Conservation (phyloP, 306 rosid genomes). For the Citrullus colocynthis region DNA sequence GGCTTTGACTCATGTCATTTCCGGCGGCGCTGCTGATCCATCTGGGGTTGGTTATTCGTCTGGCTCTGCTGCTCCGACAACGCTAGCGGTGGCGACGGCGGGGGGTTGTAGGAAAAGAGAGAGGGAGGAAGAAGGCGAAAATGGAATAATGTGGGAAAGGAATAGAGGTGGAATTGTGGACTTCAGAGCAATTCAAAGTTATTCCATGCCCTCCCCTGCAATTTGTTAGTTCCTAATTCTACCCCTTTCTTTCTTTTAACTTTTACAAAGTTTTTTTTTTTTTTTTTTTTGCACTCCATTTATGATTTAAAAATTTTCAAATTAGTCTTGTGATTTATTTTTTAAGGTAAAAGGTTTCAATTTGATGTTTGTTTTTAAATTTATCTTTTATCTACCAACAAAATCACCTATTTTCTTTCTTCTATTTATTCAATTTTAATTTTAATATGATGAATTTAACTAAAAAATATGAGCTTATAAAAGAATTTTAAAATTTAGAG, state of each 20-base stretch:
- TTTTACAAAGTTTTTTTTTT: not conserved
- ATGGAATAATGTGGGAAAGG: not conserved
- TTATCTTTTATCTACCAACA: too few species aligned
- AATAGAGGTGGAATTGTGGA: not conserved
- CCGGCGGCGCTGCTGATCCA: slow-evolving; percentile 2
- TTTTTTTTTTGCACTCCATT: not conserved
- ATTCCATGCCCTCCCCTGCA: not conserved
- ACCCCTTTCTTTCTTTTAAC: not conserved
- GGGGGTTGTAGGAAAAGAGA: slow-evolving; percentile 7
- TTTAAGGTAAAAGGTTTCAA: too few species aligned
- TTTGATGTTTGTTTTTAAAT: too few species aligned
- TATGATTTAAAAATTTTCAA: not conserved
- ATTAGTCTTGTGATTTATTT: too few species aligned
- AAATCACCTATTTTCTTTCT: too few species aligned
- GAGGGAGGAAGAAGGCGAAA: slow-evolving; percentile 4
- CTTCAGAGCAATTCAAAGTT: not conserved
- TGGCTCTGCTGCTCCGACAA: not conserved
- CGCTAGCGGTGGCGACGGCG: not conserved
- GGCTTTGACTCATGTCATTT: slow-evolving; percentile 15
- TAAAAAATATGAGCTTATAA: too few species aligned
- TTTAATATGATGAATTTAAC: too few species aligned
- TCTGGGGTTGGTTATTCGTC: not conserved
- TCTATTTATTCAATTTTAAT: too few species aligned
- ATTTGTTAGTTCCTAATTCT: not conserved
- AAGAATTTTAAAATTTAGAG: too few species aligned